These are phyloP conservation scores for Pyricularia grisea DNA, from an alignment of 2,329 filamentous ascomycete genomes.

Conservation along the genomic window DNA sequence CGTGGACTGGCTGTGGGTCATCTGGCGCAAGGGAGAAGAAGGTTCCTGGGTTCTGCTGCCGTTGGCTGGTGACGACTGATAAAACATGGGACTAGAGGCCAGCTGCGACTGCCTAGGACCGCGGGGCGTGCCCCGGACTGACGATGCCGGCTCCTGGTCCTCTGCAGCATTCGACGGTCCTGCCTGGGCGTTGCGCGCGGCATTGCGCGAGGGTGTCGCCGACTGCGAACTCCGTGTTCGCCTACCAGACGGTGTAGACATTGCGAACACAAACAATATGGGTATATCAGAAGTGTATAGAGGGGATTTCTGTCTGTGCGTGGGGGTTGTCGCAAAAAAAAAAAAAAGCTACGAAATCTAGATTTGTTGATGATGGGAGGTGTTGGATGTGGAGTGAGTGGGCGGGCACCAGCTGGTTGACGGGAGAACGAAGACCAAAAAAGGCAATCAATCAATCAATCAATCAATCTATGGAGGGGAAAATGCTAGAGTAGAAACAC, in stretches of 20 bases:
- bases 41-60: conserved; percentile 18
- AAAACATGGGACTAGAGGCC: conserved; percentile 76
- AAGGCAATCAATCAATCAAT: background rate
- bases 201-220: conserved; percentile 31
- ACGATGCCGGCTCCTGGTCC: conserved; percentile 8
- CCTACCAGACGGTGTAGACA: conserved; percentile 54
- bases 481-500: background rate
- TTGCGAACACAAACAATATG: conserved; percentile 22
- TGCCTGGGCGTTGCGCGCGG: conserved; percentile 17
- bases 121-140: conserved; percentile 30
- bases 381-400: background rate
- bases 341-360: background rate
- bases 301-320: background rate
- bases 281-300: background rate
- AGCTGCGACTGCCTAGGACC: conserved; percentile 37
- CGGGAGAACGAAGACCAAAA: background rate
- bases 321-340: background rate
- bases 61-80: conserved; percentile 39
- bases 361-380: background rate
- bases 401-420: background rate
- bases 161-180: conserved; percentile 14
- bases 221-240: conserved; percentile 44
- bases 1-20: conserved; percentile 47
- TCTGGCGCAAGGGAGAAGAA: conserved; percentile 47
- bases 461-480: background rate